Evolutionary conservation across 2,329 filamentous ascomycete species (phyloP).

Genomic region (Pestalotiopsis sp.): DNA sequence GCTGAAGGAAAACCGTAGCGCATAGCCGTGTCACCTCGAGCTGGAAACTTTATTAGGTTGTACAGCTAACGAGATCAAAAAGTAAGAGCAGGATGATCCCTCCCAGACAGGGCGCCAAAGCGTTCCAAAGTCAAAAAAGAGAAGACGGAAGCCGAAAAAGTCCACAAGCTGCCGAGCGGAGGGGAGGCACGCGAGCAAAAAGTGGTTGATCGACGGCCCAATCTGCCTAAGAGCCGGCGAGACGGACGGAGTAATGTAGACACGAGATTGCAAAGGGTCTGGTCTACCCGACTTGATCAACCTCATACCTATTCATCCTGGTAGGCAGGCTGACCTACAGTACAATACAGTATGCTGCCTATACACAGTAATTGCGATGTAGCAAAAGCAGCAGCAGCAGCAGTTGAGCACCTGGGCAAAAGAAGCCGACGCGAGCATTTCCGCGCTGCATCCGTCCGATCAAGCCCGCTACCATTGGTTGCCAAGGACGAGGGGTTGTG

Average conservation of each 20-base stretch:
- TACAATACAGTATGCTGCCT: not conserved
- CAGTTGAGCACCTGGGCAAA: not conserved
- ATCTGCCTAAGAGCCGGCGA: not conserved
- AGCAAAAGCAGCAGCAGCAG: not conserved
- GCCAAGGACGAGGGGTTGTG: not conserved
- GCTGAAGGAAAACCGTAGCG: constrained; percentile 5
- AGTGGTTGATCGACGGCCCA: not conserved
- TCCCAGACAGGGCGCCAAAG: not conserved
- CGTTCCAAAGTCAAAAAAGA: not conserved
- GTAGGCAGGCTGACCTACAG: not conserved
- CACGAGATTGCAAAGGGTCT: not conserved
- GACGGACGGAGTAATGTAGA: not conserved
- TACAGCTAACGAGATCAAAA: not conserved
- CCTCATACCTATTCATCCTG: not conserved
- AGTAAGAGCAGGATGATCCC: not conserved
- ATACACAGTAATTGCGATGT: not conserved
- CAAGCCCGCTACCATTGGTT: not conserved
- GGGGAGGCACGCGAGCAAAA: not conserved
- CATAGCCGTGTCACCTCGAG: not conserved
- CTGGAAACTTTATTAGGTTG: not conserved
- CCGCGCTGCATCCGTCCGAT: not conserved
- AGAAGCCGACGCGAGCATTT: not conserved
- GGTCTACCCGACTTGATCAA: not conserved
- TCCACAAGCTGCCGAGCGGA: not conserved
- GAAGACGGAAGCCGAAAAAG: not conserved